These are phyloP conservation scores for Trichoderma asperelloides DNA, from an alignment of 495 filamentous ascomycete species.

Conservation along the genomic window DNA sequence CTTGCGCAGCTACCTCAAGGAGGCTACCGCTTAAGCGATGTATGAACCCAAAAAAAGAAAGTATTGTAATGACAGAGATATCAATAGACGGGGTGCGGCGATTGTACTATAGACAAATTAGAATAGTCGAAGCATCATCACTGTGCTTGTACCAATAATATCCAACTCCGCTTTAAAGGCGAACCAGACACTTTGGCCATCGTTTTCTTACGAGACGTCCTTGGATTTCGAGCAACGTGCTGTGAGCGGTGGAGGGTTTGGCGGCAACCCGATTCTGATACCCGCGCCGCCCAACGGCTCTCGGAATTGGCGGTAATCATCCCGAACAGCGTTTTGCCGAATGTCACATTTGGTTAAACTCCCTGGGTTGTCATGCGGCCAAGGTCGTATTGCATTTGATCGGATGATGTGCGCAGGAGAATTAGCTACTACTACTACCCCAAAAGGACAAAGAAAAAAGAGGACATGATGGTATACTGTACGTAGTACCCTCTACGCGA, in stretches of 20 bases:
- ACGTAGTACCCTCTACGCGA: neutral
- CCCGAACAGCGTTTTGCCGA: neutral
- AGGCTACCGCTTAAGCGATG: conserved; percentile 47
- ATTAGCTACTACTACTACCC: no score
- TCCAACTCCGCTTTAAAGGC: neutral
- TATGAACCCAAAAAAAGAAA: conserved; percentile 15
- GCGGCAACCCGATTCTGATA: neutral
- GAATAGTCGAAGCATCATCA: conserved; percentile 3
- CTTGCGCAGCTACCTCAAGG: conserved; percentile 52
- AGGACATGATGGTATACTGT: neutral
- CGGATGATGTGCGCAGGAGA: neutral
- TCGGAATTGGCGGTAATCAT: neutral
- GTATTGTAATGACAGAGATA: conserved; percentile 28
- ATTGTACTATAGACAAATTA: conserved; percentile 14
- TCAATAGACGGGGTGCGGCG: conserved; percentile 22
- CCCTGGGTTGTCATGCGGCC: neutral
- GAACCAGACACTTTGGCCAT: neutral
- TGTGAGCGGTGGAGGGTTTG: neutral
- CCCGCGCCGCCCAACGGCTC: neutral
- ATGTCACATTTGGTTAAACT: neutral
- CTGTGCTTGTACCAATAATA: conserved; percentile 10
- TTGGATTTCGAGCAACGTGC: neutral
- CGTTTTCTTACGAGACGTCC: neutral
- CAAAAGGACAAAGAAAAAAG: neutral
- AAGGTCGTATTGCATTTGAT: neutral